A percentile compares a stretch with the other conserved stretches of the same genome.
Evolutionary conservation across 1,284 basidiomycete genomes (phyloP).

Genomic region (Fomitiporia mediterranea): DNA sequence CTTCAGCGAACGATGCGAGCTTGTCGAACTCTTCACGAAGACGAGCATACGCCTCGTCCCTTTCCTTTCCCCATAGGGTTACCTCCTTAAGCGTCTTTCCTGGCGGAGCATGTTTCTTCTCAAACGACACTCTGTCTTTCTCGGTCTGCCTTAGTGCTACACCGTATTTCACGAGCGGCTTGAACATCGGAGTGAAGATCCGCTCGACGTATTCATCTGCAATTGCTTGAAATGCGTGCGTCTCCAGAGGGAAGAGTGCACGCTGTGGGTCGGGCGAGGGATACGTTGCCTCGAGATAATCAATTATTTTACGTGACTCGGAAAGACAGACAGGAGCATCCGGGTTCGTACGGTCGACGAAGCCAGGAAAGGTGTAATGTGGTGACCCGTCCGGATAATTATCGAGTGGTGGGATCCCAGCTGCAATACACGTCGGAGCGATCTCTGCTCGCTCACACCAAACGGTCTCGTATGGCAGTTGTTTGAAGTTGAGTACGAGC

Average conservation of each 20-base stretch:
- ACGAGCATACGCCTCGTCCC: not conserved
- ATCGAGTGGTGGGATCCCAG: conserved; percentile 31
- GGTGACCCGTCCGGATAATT: conserved; percentile 29
- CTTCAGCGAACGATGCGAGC: not conserved
- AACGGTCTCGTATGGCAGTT: conserved; percentile 36
- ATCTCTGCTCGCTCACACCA: conserved; percentile 41
- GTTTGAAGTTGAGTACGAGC: conserved; percentile 37
- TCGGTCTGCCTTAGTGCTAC: not conserved
- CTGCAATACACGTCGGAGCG: conserved; percentile 28
- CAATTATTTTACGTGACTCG: conserved; percentile 6
- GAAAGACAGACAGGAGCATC: conserved; percentile 5
- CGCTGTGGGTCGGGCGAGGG: conserved; percentile 1
- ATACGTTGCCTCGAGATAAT: conserved; percentile 11
- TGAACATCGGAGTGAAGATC: not conserved
- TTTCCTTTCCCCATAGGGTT: not conserved
- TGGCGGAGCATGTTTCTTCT: not conserved
- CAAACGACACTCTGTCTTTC: not conserved
- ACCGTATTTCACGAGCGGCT: not conserved
- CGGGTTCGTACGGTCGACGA: conserved; percentile 19
- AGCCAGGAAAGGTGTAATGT: conserved; percentile 37
- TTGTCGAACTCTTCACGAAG: conserved; percentile 4
- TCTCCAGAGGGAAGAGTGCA: conserved; percentile 3
- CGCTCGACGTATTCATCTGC: not conserved
- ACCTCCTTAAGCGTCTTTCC: conserved; percentile 8
- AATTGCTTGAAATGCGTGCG: not conserved